phyloP scores from a whole-genome alignment of 805 yeast species.

The Monosporozyma yasuniensis region DNA sequence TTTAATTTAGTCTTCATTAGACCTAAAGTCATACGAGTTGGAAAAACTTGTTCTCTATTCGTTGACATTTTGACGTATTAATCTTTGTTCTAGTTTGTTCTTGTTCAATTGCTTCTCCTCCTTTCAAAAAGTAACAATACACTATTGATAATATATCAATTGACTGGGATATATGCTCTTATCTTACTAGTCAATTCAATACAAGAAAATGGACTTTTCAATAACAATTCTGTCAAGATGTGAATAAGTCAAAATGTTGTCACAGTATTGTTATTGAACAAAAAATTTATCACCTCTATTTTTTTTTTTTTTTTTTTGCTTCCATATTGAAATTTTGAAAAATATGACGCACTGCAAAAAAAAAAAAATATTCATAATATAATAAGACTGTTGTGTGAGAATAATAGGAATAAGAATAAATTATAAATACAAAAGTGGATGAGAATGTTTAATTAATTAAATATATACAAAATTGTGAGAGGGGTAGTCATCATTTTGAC shows the following conservation, averaged over 20 bases:
- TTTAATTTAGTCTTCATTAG: slow-evolving; percentile 90
- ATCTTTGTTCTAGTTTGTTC: not conserved
- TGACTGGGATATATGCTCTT: not conserved
- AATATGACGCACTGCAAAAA: not conserved
- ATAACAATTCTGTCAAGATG: not conserved
- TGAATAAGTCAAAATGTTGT: not conserved
- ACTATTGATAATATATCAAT: not conserved
- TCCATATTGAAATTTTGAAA: not conserved
- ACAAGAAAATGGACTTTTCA: not conserved
- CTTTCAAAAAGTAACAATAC: not conserved
- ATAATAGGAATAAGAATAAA: not conserved
- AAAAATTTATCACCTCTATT: not conserved
- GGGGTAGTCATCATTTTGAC: slow-evolving; percentile 4
- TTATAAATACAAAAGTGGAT: not conserved
- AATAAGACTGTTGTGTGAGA: not conserved
- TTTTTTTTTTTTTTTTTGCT: not conserved
- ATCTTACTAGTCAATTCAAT: not conserved
- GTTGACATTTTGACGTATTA: slow-evolving; percentile 14
- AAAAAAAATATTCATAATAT: not conserved
- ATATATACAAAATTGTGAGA: not conserved
- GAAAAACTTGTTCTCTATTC: slow-evolving; percentile 86
- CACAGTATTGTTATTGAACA: not conserved
- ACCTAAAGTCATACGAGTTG: slow-evolving; percentile 95
- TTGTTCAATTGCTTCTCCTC: not conserved
- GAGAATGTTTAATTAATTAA: too few relatives aligned